Percentiles rank a stretch among this genome's conserved stretches.
Evolutionary conservation across 208 protist genomes (phyloP).

Genomic region (Acanthamoeba triangularis): DNA sequence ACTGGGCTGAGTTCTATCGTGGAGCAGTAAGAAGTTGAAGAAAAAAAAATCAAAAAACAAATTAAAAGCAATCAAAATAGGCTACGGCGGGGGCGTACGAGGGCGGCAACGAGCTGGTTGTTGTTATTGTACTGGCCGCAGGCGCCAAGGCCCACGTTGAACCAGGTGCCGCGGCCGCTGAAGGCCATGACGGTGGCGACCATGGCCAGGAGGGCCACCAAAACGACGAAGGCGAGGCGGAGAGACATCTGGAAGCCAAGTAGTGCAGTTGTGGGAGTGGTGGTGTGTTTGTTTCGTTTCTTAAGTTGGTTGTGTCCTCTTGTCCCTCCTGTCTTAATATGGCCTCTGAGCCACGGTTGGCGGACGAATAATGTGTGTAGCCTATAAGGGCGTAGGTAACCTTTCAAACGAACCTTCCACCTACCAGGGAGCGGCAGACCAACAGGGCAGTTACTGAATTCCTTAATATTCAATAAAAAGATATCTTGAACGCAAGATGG

Average conservation of each 20-base stretch:
- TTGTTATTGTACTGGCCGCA: neutral
- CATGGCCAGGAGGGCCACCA: neutral
- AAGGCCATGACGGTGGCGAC: neutral
- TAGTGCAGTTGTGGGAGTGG: neutral
- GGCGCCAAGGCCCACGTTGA: neutral
- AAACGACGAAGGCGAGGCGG: neutral
- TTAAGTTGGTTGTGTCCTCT: no score
- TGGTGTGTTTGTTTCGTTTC: no score
- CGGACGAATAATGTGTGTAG: no score
- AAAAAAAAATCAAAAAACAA: neutral
- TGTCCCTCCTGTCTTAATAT: no score
- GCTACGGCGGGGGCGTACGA: neutral
- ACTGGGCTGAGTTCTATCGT: neutral
- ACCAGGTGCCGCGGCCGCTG: constrained; percentile 17
- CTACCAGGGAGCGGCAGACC: no score
- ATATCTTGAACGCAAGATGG: no score
- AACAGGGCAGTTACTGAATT: no score
- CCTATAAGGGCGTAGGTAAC: no score
- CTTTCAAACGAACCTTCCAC: no score
- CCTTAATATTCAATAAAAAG: no score
- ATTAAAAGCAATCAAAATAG: neutral
- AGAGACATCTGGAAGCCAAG: neutral
- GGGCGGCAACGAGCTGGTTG: constrained; percentile 4
- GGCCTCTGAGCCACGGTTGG: no score
- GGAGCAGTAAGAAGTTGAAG: no score